Evolutionary conservation across 2,329 filamentous ascomycete species (phyloP).

Genomic region (Ceratocystis harringtonii): DNA sequence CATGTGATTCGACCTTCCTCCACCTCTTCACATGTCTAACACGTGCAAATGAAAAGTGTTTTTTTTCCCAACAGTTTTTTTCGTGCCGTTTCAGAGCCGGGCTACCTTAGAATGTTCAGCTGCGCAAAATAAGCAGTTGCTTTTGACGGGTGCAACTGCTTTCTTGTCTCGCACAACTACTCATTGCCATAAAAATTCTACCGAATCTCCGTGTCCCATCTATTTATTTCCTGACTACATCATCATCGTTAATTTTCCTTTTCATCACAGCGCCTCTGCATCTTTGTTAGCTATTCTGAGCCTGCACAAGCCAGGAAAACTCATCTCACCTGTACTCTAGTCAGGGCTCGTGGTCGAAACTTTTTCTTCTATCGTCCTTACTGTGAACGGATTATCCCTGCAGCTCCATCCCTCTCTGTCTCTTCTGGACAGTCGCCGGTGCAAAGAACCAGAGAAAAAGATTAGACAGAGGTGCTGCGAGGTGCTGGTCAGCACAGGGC

Average conservation of each 20-base stretch:
- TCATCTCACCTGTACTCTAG: neutral
- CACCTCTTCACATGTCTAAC: constrained; percentile 13
- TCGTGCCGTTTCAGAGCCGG: neutral
- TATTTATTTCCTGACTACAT: neutral
- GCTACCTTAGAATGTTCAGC: neutral
- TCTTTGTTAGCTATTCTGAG: neutral
- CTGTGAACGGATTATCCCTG: neutral
- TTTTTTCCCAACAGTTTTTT: constrained; percentile 18
- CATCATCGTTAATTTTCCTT: neutral
- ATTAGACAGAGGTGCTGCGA: neutral
- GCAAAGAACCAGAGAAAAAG: neutral
- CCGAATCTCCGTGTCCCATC: neutral
- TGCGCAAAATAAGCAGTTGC: neutral
- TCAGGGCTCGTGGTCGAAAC: neutral
- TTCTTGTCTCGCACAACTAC: neutral
- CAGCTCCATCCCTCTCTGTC: neutral
- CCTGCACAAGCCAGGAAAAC: neutral
- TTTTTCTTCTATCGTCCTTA: neutral
- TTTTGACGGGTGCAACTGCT: neutral
- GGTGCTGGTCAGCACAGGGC: neutral
- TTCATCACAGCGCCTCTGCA: neutral
- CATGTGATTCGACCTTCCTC: constrained; percentile 16
- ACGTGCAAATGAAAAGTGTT: constrained; percentile 14
- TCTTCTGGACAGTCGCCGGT: neutral
- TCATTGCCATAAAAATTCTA: neutral